Base-by-base conservation (phyloP, 305 asterid genomes). In the Salvia sclarea region DNA sequence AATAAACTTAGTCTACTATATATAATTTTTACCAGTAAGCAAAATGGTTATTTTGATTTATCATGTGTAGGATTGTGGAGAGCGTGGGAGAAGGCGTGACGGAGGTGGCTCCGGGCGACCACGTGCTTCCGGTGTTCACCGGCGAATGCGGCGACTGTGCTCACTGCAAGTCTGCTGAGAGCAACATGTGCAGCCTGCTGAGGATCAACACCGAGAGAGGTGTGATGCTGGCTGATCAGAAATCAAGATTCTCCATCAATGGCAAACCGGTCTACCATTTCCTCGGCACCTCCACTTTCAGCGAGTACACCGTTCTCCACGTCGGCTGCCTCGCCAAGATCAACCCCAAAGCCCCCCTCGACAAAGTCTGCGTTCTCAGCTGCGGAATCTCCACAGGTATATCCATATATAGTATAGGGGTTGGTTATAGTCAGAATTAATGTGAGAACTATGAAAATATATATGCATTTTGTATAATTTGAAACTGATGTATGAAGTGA, bases 91-190 rank as follows among this genome's bases (percentile, higher is more conserved):
- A 85, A 40, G 86, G 83, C n/a, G 85, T 85, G 10, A 80, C 86
- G 0, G 86, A 80, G 8, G 72, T 83, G 13, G 78, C 37, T 0
- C 81, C 82, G 0, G 89, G 91, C 18, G 89, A 87, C 50, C 86
- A 81, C 17, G 95, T 87, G 5, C 86, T 88, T 20, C 90, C 96
- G 0, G 85, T 88, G 0, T 88, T 88, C 80, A 86, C 89, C 0
- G 95, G 95, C 7, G 95, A 88, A 77, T 88, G 95, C 65, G 47
- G 75, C 61, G 87, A 84, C 0, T 86, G 92, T 71, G 78, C 74
- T 56, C 95, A 85, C 58, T 88, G 95, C 71, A 83, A 79, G 65
- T 80, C 85, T 7, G 63, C 71, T 25, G 95, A 87, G 59, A 87
- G 91, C 78, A 87, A 87, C 6, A 75, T 83, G 89, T 87, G 91